These are phyloP conservation scores for Cicer judaicum DNA, from an alignment of 306 rosid species.

Conservation along the genomic window DNA sequence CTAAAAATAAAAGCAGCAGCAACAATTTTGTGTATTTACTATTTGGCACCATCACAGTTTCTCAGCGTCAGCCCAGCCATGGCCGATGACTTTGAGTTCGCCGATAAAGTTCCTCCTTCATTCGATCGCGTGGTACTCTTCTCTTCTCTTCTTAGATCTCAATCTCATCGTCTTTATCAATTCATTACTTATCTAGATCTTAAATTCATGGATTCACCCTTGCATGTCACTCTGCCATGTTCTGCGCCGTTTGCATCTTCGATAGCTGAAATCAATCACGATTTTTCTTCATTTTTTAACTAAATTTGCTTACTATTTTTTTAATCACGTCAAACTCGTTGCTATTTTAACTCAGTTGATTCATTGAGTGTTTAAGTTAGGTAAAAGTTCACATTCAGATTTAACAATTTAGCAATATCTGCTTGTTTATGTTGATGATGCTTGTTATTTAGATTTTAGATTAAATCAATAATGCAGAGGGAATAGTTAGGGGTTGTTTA, in stretches of 20 bases:
- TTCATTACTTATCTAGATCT: constrained; percentile 17
- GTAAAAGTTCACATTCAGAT: not conserved
- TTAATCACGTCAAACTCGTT: not conserved
- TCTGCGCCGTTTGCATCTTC: constrained; percentile 2
- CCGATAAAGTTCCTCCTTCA: constrained; percentile 57
- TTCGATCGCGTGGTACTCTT: constrained; percentile 52
- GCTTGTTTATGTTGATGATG: not conserved
- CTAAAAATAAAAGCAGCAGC: too few relatives aligned
- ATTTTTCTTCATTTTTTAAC: not conserved
- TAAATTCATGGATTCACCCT: constrained; percentile 23
- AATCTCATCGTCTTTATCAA: constrained; percentile 14
- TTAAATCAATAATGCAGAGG: too few relatives aligned
- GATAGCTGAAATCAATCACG: constrained; percentile 14
- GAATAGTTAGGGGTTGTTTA: not conserved
- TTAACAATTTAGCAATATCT: not conserved
- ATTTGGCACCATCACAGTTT: not conserved
- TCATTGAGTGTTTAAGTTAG: not conserved
- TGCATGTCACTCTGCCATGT: constrained; percentile 28
- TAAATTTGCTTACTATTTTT: not conserved
- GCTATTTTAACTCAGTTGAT: not conserved
- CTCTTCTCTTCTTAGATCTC: constrained; percentile 10
- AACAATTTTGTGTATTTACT: not conserved
- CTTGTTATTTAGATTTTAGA: too few relatives aligned
- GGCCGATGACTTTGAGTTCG: constrained; percentile 38
- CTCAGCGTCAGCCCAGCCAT: constrained; percentile 48